Evolutionary conservation across 768 basidiomycete species (phyloP), one percentile per base, ranked within the genome.

Genomic region (Lepiota brunneoincarnata): DNA sequence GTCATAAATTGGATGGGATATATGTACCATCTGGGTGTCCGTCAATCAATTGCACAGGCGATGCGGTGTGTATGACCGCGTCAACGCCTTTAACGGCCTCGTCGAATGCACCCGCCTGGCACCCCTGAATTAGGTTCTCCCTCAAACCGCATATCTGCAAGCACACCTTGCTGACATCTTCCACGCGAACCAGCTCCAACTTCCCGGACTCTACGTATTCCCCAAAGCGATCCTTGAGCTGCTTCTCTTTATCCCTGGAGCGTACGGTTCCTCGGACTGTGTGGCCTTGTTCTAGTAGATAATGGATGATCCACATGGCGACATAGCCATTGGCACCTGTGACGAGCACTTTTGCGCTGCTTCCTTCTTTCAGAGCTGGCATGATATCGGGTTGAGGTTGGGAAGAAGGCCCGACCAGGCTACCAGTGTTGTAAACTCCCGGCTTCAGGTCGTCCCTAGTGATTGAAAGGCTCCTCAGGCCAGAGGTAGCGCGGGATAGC

Each of bases 31-130:
- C 49, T 4, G 77, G 76, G 21, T 81, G 73, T 15, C 72, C 67
- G 0, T 68, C 75, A 0, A 75, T 68, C 24, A 73, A 57, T 50
- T 76, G 71, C 61, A 82, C 75, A 0, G 87, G 87, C 1, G 86
- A 87, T 0, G 86, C 86, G 2, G 76, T 80, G 61, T 90, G 89
- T 40, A 71, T 75, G 49, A 93, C 79, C 0, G 78, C 90, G 54
- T 89, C 83, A 4, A 91, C 81, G 0, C 78, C 89, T 64, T 84
- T 80, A 55, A 91, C 86, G 0, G 84, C 88, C 47, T 89, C 83
- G 63, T 92, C 88, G 58, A 91, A 94, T 1, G 84, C 87, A 5
- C 80, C 80, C 1, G 76, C 76, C 83, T 84, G 31, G n/a, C 11
- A 45, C 7, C 31, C 11, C 31, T 31, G 7, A 10, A 31, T 31